Evolutionary conservation across 495 filamentous ascomycete genomes (phyloP).

Genomic region (Aspergillus cavernicola): DNA sequence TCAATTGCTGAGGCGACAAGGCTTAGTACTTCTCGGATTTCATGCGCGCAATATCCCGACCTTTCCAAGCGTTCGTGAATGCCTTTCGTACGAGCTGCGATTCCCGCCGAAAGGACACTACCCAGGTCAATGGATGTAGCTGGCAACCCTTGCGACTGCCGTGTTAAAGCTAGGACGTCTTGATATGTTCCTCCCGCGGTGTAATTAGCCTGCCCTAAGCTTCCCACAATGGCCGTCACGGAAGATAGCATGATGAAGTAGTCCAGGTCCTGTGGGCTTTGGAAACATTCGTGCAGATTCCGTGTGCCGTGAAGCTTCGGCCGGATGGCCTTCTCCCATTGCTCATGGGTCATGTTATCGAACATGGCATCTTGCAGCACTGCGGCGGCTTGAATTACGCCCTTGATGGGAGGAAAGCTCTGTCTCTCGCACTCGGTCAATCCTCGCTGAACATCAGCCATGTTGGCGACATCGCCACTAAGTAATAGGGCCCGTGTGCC

Average conservation of each 20-base stretch:
- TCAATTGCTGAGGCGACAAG: too few species aligned
- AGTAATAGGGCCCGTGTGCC: too few species aligned
- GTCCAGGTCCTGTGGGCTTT: constrained; percentile 22
- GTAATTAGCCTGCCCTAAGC: not conserved
- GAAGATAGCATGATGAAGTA: constrained; percentile 56
- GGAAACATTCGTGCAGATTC: constrained; percentile 54
- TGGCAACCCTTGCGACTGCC: too few species aligned
- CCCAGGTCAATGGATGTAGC: not conserved
- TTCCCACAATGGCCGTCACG: constrained; percentile 40
- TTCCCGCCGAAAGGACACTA: too few species aligned
- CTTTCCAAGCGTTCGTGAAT: too few species aligned
- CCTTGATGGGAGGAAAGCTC: constrained; percentile 30
- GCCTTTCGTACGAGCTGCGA: too few species aligned
- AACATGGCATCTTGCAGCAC: constrained; percentile 34
- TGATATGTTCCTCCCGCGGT: constrained; percentile 1
- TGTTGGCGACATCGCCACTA: not conserved
- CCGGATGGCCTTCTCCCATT: constrained; percentile 18
- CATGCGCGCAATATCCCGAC: too few species aligned
- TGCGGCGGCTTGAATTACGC: constrained; percentile 34
- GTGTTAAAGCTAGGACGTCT: not conserved
- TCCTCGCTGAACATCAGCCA: not conserved
- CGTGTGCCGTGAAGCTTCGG: constrained; percentile 44
- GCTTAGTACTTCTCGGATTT: too few species aligned
- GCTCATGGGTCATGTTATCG: constrained; percentile 34
- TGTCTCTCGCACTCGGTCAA: too few species aligned